Conservation (phyloP, 2,329 filamentous ascomycete genomes). For the Alternaria hordeiaustralica region DNA sequence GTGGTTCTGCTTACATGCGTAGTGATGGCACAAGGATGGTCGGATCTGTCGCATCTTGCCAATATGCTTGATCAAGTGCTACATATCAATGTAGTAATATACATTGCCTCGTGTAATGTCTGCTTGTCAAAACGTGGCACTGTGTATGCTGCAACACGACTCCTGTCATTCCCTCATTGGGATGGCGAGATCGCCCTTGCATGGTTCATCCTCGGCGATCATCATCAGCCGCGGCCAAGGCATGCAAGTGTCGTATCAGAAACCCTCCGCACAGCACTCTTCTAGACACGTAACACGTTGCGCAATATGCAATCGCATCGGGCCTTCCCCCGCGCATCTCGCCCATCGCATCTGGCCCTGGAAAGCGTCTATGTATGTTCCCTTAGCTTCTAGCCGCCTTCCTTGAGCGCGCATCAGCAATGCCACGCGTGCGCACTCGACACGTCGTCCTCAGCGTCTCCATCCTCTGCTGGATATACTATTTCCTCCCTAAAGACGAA, state of each 20-base stretch:
- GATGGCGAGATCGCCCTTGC: neutral
- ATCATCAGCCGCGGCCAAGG: neutral
- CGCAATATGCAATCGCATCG: slow-evolving; percentile 11
- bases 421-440: slow-evolving; percentile 40
- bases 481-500: slow-evolving; percentile 29
- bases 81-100: neutral
- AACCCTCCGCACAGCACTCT: slow-evolving; percentile 1
- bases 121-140: neutral
- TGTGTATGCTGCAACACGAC: neutral
- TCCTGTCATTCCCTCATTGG: neutral
- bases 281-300: slow-evolving; percentile 13
- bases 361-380: neutral
- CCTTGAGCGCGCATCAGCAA: slow-evolving; percentile 15
- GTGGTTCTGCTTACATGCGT: neutral
- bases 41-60: neutral
- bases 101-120: neutral
- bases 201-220: neutral
- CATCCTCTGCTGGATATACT: slow-evolving; percentile 37
- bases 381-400: slow-evolving; percentile 1
- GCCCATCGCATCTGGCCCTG: slow-evolving; percentile 13
- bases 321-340: neutral
- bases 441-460: slow-evolving; percentile 33
- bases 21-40: neutral
- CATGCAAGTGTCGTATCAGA: neutral
- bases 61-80: neutral